phyloP scores from a whole-genome alignment of 441 rosid genomes.

The Eruca vesicaria region DNA sequence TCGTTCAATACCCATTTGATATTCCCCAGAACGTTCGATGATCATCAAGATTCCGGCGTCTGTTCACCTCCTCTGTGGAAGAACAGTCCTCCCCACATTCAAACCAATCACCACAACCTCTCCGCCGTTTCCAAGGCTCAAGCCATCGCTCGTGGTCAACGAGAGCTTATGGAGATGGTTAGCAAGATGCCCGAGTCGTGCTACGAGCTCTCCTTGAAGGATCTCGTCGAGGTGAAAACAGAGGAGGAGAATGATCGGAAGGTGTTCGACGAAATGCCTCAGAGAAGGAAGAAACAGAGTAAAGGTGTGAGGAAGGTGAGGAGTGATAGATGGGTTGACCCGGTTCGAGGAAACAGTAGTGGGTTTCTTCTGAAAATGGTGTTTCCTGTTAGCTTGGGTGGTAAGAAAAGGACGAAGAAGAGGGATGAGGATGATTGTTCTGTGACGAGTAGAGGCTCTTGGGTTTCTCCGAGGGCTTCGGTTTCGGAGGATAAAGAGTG shows the following conservation, averaged over 20 bases:
- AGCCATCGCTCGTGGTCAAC: slow-evolving; percentile 68
- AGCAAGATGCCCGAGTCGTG: slow-evolving; percentile 80
- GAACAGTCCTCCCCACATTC: slow-evolving; percentile 40
- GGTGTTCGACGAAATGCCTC: slow-evolving; percentile 8
- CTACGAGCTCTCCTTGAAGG: slow-evolving; percentile 75
- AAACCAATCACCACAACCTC: slow-evolving; percentile 36
- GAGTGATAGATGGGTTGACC: slow-evolving; percentile 13
- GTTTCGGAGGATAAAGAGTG: slow-evolving; percentile 45
- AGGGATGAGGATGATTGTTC: slow-evolving; percentile 36
- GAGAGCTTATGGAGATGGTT: slow-evolving; percentile 91
- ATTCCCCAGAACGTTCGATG: slow-evolving; percentile 23
- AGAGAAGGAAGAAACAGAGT: background rate
- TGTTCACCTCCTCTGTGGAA: slow-evolving; percentile 68
- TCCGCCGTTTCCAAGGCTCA: slow-evolving; percentile 64
- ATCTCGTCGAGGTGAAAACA: slow-evolving; percentile 54
- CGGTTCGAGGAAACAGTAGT: slow-evolving; percentile 39
- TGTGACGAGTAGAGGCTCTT: slow-evolving; percentile 29
- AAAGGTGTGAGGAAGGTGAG: slow-evolving; percentile 27
- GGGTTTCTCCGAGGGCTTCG: background rate
- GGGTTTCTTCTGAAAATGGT: slow-evolving; percentile 68
- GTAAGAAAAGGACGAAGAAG: slow-evolving; percentile 36
- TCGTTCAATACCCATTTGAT: slow-evolving; percentile 15
- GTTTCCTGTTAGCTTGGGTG: slow-evolving; percentile 50
- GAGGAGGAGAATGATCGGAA: slow-evolving; percentile 13
- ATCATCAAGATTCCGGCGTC: slow-evolving; percentile 46